A percentile compares a stretch with the other conserved stretches of the same genome.
Conservation (phyloP, 169 alveolate genomes). For the Theileria parva region DNA sequence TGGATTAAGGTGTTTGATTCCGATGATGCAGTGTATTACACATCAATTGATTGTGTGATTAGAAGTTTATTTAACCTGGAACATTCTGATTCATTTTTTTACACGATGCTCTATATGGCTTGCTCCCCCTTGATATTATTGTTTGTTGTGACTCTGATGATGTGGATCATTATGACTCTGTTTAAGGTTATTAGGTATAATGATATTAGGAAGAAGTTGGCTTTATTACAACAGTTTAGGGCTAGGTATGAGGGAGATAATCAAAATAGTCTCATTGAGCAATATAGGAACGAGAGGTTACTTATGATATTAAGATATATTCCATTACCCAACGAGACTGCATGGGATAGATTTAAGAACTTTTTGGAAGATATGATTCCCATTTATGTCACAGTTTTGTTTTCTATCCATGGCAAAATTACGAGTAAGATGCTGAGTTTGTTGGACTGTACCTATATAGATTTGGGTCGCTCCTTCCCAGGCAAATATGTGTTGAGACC, state of each 20-base stretch:
- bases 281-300: slow-evolving; percentile 74
- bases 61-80: slow-evolving; percentile 65
- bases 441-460: slow-evolving; percentile 72
- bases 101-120: slow-evolving; percentile 71
- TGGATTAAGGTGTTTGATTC: slow-evolving; percentile 20
- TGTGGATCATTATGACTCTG: slow-evolving; percentile 67
- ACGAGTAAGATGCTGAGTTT: slow-evolving; percentile 77
- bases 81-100: slow-evolving; percentile 79
- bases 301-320: slow-evolving; percentile 78
- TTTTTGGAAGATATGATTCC: slow-evolving; percentile 85
- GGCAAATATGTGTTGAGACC: slow-evolving; percentile 76
- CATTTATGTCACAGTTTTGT: slow-evolving; percentile 81
- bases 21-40: slow-evolving; percentile 41
- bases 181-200: slow-evolving; percentile 27
- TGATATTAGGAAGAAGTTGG: slow-evolving; percentile 32
- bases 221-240: slow-evolving; percentile 48
- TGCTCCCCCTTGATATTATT: slow-evolving; percentile 72
- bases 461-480: slow-evolving; percentile 55
- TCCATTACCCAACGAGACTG: slow-evolving; percentile 80
- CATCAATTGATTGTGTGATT: slow-evolving; percentile 78
- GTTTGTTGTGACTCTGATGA: slow-evolving; percentile 66
- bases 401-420: slow-evolving; percentile 77
- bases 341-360: slow-evolving; percentile 66
- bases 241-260: slow-evolving; percentile 43
- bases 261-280: slow-evolving; percentile 58